Evolutionary conservation across 208 protist species (phyloP), one percentile per base, ranked within the genome.

Genomic region (Novymonas esmeraldas): DNA sequence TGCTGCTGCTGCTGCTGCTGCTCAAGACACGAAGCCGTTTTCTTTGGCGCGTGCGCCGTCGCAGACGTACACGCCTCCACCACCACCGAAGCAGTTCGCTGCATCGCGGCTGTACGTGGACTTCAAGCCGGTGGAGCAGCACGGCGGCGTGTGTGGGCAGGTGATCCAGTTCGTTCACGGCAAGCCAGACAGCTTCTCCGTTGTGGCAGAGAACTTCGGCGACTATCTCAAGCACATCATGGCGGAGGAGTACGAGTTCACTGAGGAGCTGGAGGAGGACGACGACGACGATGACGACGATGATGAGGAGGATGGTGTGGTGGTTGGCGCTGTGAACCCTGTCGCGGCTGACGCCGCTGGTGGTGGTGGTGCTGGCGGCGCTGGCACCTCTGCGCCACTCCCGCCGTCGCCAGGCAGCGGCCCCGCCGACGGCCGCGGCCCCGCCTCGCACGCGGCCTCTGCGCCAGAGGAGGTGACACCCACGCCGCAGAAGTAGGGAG

Each of bases 171-270:
- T 77, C 56, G 60, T 72, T 24, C 78, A 78, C 22, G 64, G 73
- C 3, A 61, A 63, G 24, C 71, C 54, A 9, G 79, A 81, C 50
- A 79, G 78, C 66, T 88, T 85, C 56, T 59, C 42, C 41, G 84
- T 90, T 9, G 70, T 90, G 10, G 80, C 84, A 24, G 48, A 54
- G 10, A 65, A 84, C 70, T 90, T 90, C 56, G 78, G 78, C n/a
- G 70, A 71, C 18, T 90, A 90, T 57, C 55, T 90, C 22, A 80
- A 82, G 52, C 60, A 71, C 33, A 57, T 87, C 42, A 90, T 90
- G 68, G 39, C 51, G 1, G 74, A 85, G 39, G 84, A 90, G 69
- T 87, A 77, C 65, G 78, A 79, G 45, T 90, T 90, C 52, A 90
- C 76, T 13, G 78, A 87, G 65, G 69, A 87, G 51, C 62, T 84